A percentile compares a stretch with the other conserved stretches of the same genome.
Conservation (phyloP, 371 early-diverging fungal species). For the Lichtheimia hyalospora region DNA sequence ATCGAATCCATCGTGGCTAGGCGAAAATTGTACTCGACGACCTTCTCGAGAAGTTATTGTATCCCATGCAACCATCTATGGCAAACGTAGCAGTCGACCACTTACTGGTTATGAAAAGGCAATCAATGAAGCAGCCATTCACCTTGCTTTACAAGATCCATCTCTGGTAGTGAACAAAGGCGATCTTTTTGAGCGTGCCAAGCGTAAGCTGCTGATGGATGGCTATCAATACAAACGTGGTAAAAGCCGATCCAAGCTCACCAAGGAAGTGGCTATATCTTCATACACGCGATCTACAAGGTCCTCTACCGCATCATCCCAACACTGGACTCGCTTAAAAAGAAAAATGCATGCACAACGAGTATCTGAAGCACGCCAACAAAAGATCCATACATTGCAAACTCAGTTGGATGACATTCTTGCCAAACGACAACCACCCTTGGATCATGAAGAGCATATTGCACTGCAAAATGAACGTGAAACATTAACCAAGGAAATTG, state of each 20-base stretch:
- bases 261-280: background rate
- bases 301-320: background rate
- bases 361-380: constrained; percentile 35
- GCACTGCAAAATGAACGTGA: background rate
- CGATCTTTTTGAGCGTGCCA: constrained; percentile 51
- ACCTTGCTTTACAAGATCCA: constrained; percentile 52
- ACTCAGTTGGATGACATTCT: constrained; percentile 25
- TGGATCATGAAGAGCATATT: constrained; percentile 15
- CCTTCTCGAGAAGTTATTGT: constrained; percentile 38
- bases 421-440: constrained; percentile 15
- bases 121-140: constrained; percentile 54
- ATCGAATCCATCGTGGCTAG: background rate
- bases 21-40: background rate
- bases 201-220: constrained; percentile 49
- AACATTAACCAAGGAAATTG: constrained; percentile 39
- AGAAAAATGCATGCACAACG: constrained; percentile 52
- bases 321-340: constrained; percentile 10
- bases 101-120: constrained; percentile 59
- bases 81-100: constrained; percentile 43
- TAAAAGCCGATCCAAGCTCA: constrained; percentile 57
- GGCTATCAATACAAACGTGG: constrained; percentile 66
- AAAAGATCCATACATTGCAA: constrained; percentile 36
- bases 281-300: background rate
- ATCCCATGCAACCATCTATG: constrained; percentile 58
- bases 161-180: constrained; percentile 51